A percentile compares a stretch with the other conserved stretches of the same genome.
Evolutionary conservation across 805 yeast species (phyloP).

Genomic region (Zygosaccharomyces bisporus): DNA sequence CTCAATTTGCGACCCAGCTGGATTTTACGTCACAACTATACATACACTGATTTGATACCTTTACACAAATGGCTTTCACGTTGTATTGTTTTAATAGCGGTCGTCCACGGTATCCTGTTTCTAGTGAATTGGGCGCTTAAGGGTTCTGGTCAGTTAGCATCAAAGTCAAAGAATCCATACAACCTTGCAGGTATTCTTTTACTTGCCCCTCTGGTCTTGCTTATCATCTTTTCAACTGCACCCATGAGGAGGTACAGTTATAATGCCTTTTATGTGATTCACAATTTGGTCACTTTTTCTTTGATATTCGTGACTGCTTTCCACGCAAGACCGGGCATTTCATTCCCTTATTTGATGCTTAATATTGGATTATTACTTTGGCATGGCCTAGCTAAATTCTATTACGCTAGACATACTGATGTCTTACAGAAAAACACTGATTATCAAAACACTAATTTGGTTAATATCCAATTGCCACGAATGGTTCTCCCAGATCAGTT

Average conservation of each 20-base stretch:
- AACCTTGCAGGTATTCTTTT: slow-evolving; percentile 55
- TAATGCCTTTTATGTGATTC: slow-evolving; percentile 52
- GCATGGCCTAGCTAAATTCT: slow-evolving; percentile 19
- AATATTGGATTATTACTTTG: slow-evolving; percentile 20
- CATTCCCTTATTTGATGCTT: slow-evolving; percentile 32
- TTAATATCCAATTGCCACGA: slow-evolving; percentile 28
- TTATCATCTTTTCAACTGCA: slow-evolving; percentile 46
- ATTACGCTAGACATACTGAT: slow-evolving; percentile 15
- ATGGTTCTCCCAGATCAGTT: slow-evolving; percentile 30
- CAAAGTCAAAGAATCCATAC: slow-evolving; percentile 25
- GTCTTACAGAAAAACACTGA: slow-evolving; percentile 15
- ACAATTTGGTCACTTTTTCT: slow-evolving; percentile 47
- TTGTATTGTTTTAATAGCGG: slow-evolving; percentile 43
- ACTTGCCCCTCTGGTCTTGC: slow-evolving; percentile 35
- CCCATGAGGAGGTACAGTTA: slow-evolving; percentile 50
- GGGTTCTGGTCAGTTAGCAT: slow-evolving; percentile 37
- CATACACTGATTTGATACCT: slow-evolving; percentile 51
- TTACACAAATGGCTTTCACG: slow-evolving; percentile 74
- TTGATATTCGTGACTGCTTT: slow-evolving; percentile 45
- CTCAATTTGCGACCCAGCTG: slow-evolving; percentile 56
- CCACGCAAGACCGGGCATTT: slow-evolving; percentile 73
- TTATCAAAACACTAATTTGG: slow-evolving; percentile 23
- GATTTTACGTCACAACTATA: slow-evolving; percentile 39
- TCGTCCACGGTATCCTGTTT: slow-evolving; percentile 53
- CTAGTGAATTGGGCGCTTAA: slow-evolving; percentile 45